Conservation (phyloP, 768 basidiomycete genomes). For the Crassisporium funariophilum region DNA sequence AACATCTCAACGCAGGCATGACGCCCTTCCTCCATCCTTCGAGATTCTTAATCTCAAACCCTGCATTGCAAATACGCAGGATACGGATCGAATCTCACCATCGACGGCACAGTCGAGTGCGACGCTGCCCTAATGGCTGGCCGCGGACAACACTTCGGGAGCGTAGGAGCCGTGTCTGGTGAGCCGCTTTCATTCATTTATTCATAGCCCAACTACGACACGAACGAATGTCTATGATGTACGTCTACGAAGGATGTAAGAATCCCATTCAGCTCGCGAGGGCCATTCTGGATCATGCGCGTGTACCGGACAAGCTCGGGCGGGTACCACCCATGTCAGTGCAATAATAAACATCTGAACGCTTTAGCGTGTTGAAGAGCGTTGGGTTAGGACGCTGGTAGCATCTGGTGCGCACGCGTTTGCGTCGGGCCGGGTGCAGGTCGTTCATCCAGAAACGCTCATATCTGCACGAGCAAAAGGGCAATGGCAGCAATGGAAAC, state of each 20-base stretch:
- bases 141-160: conserved; percentile 54
- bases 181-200: neutral
- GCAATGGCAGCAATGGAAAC: conserved; percentile 67
- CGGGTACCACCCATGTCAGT: conserved; percentile 72
- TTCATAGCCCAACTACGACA: neutral
- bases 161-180: conserved; percentile 76
- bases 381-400: conserved; percentile 66
- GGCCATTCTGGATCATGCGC: conserved; percentile 55
- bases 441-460: conserved; percentile 47
- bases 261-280: conserved; percentile 71
- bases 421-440: conserved; percentile 36
- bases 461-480: conserved; percentile 47
- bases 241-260: conserved; percentile 50
- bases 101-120: conserved; percentile 78
- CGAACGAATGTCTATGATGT: neutral
- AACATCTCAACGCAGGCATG: conserved; percentile 70
- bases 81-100: conserved; percentile 76
- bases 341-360: neutral
- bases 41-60: neutral
- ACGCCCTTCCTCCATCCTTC: conserved; percentile 1
- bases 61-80: conserved; percentile 39
- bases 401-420: conserved; percentile 62
- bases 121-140: conserved; percentile 82
- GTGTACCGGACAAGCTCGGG: conserved; percentile 50
- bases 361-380: no score